Evolutionary conservation across 805 yeast genomes (phyloP).

Genomic region (Starmerella ratchasimensis): DNA sequence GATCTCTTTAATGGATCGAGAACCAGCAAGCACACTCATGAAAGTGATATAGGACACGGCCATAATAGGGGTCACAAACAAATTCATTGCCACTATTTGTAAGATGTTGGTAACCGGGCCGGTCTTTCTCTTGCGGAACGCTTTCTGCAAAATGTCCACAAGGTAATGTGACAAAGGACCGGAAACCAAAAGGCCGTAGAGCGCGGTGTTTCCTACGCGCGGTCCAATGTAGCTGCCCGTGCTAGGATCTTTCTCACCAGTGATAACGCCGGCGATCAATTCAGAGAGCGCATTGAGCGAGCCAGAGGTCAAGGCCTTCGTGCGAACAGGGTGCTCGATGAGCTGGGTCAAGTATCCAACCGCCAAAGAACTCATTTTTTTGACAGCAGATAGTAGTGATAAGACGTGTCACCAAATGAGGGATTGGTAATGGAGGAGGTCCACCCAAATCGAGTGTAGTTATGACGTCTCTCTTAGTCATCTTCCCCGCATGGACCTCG

Average conservation of each 20-base stretch:
- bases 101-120: constrained; percentile 17
- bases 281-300: constrained; percentile 27
- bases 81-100: constrained; percentile 28
- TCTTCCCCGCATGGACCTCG: no score
- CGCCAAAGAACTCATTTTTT: constrained; percentile 10
- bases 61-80: constrained; percentile 26
- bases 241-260: constrained; percentile 28
- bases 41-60: constrained; percentile 24
- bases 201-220: constrained; percentile 29
- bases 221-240: constrained; percentile 25
- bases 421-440: no score
- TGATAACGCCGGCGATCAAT: constrained; percentile 25
- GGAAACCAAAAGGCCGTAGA: constrained; percentile 27
- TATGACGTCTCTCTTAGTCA: no score
- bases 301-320: constrained; percentile 28
- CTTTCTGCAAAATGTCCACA: constrained; percentile 24
- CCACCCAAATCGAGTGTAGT: no score
- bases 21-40: constrained; percentile 30
- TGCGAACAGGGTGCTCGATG: constrained; percentile 24
- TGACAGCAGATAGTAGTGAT: no score
- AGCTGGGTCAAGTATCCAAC: constrained; percentile 21
- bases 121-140: constrained; percentile 23
- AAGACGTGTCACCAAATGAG: no score
- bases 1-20: constrained; percentile 23
- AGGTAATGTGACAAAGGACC: constrained; percentile 30